Conservation (phyloP, 2,329 filamentous ascomycete species). For the Colletotrichum sp. region DNA sequence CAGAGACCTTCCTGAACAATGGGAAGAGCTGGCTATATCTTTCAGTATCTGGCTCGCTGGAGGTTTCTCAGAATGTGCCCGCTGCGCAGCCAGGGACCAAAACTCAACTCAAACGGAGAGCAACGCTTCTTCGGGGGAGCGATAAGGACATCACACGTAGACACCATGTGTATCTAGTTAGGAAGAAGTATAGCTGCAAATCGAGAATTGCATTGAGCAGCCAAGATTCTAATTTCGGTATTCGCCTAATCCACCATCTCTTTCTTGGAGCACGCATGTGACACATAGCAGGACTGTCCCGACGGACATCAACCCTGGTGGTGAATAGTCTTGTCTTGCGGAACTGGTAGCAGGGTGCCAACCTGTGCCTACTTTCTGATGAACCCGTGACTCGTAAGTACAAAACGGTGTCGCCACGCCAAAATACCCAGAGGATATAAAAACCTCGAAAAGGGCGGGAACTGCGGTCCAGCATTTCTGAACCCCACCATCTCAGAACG, state of each 20-base stretch:
- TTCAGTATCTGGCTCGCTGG: neutral
- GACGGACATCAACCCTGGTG: neutral
- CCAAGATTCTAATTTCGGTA: no score
- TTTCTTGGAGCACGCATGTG: rapidly evolving
- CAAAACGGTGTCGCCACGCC: rapidly evolving
- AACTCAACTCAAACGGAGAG: neutral
- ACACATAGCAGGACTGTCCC: rapidly evolving
- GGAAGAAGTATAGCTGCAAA: no score
- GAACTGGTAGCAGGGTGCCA: neutral
- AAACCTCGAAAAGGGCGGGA: rapidly evolving
- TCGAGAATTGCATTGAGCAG: neutral
- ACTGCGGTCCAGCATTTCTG: rapidly evolving
- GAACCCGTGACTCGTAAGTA: rapidly evolving
- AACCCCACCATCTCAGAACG: rapidly evolving
- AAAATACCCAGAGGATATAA: neutral
- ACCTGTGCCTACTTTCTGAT: neutral
- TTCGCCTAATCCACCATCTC: neutral
- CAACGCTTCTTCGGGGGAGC: no score
- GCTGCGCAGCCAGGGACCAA: neutral
- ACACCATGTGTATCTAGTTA: no score
- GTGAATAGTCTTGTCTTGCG: neutral
- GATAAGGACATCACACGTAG: neutral
- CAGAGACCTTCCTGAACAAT: neutral
- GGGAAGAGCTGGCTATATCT: neutral
- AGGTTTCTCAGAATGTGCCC: neutral